A percentile compares a stretch with the other conserved stretches of the same genome.
phyloP scores from a whole-genome alignment of 106 monocot species.

The Ottelia alismoides region DNA sequence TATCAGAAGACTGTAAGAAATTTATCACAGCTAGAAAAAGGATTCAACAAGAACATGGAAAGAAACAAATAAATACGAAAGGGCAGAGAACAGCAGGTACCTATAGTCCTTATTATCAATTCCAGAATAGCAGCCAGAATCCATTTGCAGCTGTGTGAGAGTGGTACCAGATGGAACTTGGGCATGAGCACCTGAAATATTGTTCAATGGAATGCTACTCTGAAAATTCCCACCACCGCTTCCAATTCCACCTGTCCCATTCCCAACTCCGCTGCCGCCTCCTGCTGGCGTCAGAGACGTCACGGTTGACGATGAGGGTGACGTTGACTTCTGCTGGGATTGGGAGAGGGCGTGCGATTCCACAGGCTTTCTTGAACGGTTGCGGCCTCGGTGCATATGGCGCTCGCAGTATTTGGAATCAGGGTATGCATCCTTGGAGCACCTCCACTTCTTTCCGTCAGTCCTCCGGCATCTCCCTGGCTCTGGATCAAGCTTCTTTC shows the following conservation, averaged over 20 bases:
- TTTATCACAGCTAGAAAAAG: too few species aligned
- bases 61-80: background rate
- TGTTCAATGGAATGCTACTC: background rate
- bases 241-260: background rate
- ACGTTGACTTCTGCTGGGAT: constrained; percentile 14
- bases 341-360: too few species aligned
- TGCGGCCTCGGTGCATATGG: constrained; percentile 33
- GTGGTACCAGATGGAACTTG: background rate
- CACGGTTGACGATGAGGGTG: constrained; percentile 30
- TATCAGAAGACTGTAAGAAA: too few species aligned
- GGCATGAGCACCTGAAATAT: background rate
- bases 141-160: background rate
- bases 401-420: constrained; percentile 55
- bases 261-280: background rate
- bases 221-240: background rate
- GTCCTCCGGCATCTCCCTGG: constrained; percentile 74
- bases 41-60: too few species aligned
- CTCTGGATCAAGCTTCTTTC: constrained; percentile 75
- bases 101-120: background rate
- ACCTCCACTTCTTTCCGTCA: constrained; percentile 80
- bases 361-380: constrained; percentile 44
- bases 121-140: background rate
- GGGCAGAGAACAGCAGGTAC: background rate
- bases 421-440: constrained; percentile 73
- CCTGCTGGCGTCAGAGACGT: constrained; percentile 19